Base-by-base conservation (phyloP, 352 stramenopile genomes). In the Globisporangium emineosum region DNA sequence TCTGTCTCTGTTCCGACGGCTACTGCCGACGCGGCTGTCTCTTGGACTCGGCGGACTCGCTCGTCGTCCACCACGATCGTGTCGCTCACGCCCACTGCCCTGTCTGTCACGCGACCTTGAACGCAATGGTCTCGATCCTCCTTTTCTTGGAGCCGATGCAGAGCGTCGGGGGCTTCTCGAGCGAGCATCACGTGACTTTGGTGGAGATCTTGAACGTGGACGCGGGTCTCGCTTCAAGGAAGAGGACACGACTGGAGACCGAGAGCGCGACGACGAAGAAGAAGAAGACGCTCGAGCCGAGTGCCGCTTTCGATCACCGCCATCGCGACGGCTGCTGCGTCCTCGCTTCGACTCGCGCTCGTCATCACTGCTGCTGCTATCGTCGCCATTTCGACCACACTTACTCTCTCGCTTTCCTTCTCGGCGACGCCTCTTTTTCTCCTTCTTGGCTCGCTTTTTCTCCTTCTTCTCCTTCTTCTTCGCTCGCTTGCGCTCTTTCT, bases 341-440 rank as follows among this genome's bases (percentile, higher is more conserved):
- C 49, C 17, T 12, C 40, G 21, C 23, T 30, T 32, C 25, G 60
- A 32, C 19, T 47, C 29, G n/a, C n/a, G 15, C 10, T 52, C 50
- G 35, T 15, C 29, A 21, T 21, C 43, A 35, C 25, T 63, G 29
- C 10, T 58, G 23, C n/a, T 49, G 32, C 59, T 60, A 8, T 27
- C 33, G 5, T 42, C 35, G 25, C 52, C 42, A 54, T 50, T 37
- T 1, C 13, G 19, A 3, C 21, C 25, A 5, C 12, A 29, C n/a
- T 67, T 30, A 8, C 27, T 57, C 5, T n/a, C 43, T 6, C 45
- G 49, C 25, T 69, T 64, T 29, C 64, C 60, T 27, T 69, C 58
- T 33, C 78, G 71, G 50, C 70, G 71, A 52, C 60, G 67, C 32
- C 67, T 71, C 60, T 71, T 72, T 55, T 78, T 78, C 45, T 76